These are phyloP conservation scores for Boletus subparvulus DNA, from an alignment of 768 basidiomycete species.

Conservation along the genomic window DNA sequence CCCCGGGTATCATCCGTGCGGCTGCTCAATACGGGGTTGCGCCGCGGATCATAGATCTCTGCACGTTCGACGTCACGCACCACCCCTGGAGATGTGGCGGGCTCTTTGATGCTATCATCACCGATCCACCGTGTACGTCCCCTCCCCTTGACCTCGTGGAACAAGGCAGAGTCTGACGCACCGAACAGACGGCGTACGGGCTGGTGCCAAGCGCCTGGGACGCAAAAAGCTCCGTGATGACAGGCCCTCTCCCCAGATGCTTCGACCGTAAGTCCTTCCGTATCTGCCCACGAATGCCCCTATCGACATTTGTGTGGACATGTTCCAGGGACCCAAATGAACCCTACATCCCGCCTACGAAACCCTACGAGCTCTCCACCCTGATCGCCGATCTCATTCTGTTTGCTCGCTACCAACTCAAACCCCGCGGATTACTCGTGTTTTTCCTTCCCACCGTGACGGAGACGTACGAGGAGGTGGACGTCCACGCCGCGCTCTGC, in stretches of 20 bases:
- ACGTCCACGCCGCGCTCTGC: constrained; percentile 74
- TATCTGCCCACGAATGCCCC: not conserved
- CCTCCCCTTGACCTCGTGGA: not conserved
- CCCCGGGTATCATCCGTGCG: constrained; percentile 75
- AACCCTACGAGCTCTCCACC: constrained; percentile 87
- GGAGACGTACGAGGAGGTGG: constrained; percentile 87
- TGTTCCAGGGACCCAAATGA: constrained; percentile 42
- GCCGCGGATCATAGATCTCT: constrained; percentile 73
- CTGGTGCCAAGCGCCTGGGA: constrained; percentile 81
- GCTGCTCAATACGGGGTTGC: constrained; percentile 82
- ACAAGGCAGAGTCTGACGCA: not conserved
- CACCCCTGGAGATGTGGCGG: constrained; percentile 88
- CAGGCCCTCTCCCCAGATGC: constrained; percentile 30
- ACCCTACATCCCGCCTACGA: constrained; percentile 85
- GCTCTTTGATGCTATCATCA: constrained; percentile 91
- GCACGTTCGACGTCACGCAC: constrained; percentile 90
- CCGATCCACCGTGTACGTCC: constrained; percentile 87
- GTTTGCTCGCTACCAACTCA: constrained; percentile 80
- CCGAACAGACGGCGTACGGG: constrained; percentile 82
- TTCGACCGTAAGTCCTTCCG: constrained; percentile 43
- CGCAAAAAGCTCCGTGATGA: constrained; percentile 50
- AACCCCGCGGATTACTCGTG: constrained; percentile 83
- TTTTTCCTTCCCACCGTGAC: constrained; percentile 94
- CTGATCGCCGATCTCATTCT: constrained; percentile 80
- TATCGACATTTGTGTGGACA: not conserved